A percentile compares a stretch with the other conserved stretches of the same genome.
These are phyloP conservation scores for Tuber borchii DNA, from an alignment of 495 filamentous ascomycete species.

Conservation along the genomic window DNA sequence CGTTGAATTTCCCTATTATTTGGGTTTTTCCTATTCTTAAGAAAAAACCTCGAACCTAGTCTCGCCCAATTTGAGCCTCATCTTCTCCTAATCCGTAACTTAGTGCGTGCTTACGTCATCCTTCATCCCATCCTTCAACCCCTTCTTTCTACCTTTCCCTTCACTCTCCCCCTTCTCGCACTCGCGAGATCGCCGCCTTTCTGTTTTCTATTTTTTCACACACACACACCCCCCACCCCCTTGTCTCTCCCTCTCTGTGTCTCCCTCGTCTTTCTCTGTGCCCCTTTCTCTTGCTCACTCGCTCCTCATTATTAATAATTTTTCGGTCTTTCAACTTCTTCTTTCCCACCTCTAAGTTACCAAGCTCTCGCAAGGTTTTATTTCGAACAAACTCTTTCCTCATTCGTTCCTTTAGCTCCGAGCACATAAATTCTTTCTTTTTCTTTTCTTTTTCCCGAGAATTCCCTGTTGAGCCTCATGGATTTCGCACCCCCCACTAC, in stretches of 20 bases:
- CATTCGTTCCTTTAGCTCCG: constrained; percentile 10
- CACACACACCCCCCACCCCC: neutral
- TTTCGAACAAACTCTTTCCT: constrained; percentile 6
- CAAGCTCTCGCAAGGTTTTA: neutral
- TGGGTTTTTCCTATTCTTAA: neutral
- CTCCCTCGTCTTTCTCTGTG: neutral
- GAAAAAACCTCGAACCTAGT: neutral
- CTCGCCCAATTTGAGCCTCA: neutral
- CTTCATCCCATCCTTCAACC: constrained; percentile 1
- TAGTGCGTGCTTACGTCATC: neutral
- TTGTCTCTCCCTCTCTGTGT: neutral
- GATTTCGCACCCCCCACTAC: constrained; percentile 22
- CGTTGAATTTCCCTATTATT: neutral
- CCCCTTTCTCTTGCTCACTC: neutral
- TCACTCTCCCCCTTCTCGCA: neutral
- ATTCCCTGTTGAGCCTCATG: constrained; percentile 25
- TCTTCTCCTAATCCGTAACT: neutral
- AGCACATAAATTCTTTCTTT: constrained; percentile 3
- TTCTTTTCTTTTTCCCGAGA: constrained; percentile 3
- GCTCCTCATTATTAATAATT: constrained; percentile 2
- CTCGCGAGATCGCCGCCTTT: neutral
- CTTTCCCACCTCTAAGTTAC: neutral
- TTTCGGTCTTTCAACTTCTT: neutral
- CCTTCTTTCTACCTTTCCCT: neutral
- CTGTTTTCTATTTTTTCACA: neutral